Evolutionary conservation across 164 flowering plant genomes (phyloP).

Genomic region (Aristolochia californica): DNA sequence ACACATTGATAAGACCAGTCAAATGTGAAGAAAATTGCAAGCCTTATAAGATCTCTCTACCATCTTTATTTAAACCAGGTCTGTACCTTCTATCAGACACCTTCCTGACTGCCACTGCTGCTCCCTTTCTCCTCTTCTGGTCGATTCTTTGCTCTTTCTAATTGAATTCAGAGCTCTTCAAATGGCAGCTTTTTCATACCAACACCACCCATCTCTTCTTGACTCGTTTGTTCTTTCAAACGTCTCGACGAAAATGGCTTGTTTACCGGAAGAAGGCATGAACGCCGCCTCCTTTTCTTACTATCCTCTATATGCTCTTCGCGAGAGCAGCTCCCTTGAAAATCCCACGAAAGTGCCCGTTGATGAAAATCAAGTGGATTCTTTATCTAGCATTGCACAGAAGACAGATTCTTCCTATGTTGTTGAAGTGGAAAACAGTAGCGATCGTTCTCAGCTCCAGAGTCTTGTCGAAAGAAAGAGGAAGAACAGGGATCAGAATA

Average conservation of each 20-base stretch:
- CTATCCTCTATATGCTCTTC: constrained; percentile 15
- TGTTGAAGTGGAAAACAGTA: constrained; percentile 17
- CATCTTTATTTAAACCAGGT: not conserved
- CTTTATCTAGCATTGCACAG: not conserved
- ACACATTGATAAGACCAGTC: constrained; percentile 8
- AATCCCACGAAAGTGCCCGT: constrained; percentile 5
- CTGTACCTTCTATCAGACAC: not conserved
- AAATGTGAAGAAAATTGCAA: constrained; percentile 4
- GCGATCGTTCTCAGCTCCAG: constrained; percentile 24
- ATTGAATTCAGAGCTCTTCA: not conserved
- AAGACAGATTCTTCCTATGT: constrained; percentile 8
- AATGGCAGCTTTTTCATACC: constrained; percentile 62
- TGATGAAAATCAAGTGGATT: constrained; percentile 2
- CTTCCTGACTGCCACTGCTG: not conserved
- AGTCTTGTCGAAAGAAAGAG: constrained; percentile 26
- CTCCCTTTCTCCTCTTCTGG: not conserved
- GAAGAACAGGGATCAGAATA: constrained; percentile 31
- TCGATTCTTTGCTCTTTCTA: not conserved
- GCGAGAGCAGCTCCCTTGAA: not conserved
- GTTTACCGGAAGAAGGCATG: constrained; percentile 14
- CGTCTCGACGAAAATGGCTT: constrained; percentile 17
- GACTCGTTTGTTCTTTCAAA: constrained; percentile 30
- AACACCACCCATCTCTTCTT: constrained; percentile 31
- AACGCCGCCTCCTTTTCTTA: constrained; percentile 15
- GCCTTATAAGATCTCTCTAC: constrained; percentile 1